phyloP scores from a whole-genome alignment of 1,284 basidiomycete species.

The Phellopilus nigrolimitatus region DNA sequence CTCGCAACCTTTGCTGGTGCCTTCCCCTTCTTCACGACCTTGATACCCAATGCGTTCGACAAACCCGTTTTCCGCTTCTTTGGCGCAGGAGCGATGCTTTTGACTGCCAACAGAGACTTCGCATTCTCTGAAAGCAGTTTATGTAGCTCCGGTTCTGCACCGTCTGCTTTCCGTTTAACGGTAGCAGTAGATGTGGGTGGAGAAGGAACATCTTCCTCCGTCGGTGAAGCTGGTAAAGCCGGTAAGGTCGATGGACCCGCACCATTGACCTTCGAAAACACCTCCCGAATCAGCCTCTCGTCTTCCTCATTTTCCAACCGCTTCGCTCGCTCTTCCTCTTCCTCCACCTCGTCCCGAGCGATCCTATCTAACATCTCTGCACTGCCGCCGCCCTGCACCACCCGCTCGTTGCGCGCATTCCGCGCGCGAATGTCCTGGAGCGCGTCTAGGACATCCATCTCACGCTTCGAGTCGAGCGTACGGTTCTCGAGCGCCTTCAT shows the following conservation, averaged over 20 bases:
- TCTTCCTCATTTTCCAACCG: conserved; percentile 83
- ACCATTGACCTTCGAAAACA: conserved; percentile 73
- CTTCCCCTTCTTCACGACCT: conserved; percentile 56
- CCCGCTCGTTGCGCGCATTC: conserved; percentile 87
- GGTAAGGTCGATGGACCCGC: conserved; percentile 26
- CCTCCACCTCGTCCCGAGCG: conserved; percentile 58
- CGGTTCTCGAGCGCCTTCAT: conserved; percentile 96
- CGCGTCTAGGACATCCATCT: conserved; percentile 98
- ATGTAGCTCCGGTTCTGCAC: conserved; percentile 62
- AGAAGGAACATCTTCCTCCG: conserved; percentile 28
- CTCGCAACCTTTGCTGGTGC: conserved; percentile 30
- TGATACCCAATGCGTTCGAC: conserved; percentile 68
- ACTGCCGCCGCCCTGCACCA: conserved; percentile 45
- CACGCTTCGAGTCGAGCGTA: conserved; percentile 87
- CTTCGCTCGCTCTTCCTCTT: conserved; percentile 64
- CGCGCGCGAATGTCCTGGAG: conserved; percentile 91
- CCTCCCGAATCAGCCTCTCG: conserved; percentile 80
- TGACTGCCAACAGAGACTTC: conserved; percentile 56
- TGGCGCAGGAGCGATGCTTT: conserved; percentile 37
- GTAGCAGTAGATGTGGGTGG: conserved; percentile 46
- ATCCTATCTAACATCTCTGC: conserved; percentile 58
- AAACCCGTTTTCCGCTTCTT: conserved; percentile 64
- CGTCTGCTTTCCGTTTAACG: conserved; percentile 76
- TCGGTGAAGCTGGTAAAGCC: conserved; percentile 28
- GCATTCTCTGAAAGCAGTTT: conserved; percentile 73